These are phyloP conservation scores for Tulasnella sp. DNA, from an alignment of 768 basidiomycete genomes.

Conservation along the genomic window DNA sequence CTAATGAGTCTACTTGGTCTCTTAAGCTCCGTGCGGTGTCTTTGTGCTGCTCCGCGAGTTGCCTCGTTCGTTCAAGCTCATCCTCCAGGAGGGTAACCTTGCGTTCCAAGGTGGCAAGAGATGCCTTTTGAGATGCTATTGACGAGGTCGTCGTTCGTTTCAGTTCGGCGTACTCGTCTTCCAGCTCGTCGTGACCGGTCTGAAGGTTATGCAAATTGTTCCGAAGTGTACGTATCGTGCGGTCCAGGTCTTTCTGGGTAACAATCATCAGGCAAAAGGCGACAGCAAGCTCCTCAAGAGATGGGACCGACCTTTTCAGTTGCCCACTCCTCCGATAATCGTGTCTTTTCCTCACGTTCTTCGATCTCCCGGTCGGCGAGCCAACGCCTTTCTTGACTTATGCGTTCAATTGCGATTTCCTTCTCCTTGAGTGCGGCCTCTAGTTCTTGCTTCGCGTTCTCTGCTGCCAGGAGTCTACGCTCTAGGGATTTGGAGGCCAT, in stretches of 20 bases:
- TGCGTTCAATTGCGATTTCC: constrained; percentile 56
- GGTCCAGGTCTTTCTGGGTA: constrained; percentile 44
- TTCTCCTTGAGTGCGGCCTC: constrained; percentile 67
- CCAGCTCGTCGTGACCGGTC: constrained; percentile 58
- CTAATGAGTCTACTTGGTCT: constrained; percentile 48
- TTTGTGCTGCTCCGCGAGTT: constrained; percentile 23
- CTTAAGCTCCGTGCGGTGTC: constrained; percentile 49
- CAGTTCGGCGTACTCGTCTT: constrained; percentile 53
- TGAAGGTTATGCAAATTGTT: constrained; percentile 48
- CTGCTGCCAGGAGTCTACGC: constrained; percentile 59
- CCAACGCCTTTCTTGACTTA: constrained; percentile 68
- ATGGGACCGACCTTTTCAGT: constrained; percentile 55
- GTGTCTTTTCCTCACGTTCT: constrained; percentile 64
- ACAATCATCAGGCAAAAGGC: constrained; percentile 32
- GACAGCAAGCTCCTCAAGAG: constrained; percentile 32
- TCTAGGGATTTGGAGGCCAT: constrained; percentile 63
- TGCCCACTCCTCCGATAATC: constrained; percentile 48
- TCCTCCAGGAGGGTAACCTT: constrained; percentile 28
- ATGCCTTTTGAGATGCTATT: constrained; percentile 49
- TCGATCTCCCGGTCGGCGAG: constrained; percentile 65
- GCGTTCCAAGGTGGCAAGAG: constrained; percentile 26
- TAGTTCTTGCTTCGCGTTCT: constrained; percentile 59
- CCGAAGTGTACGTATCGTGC: constrained; percentile 53
- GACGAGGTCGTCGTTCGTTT: constrained; percentile 50
- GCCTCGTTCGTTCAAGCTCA: constrained; percentile 22